Conservation (phyloP, 1,284 basidiomycete genomes). For the Coniophora puteana region DNA sequence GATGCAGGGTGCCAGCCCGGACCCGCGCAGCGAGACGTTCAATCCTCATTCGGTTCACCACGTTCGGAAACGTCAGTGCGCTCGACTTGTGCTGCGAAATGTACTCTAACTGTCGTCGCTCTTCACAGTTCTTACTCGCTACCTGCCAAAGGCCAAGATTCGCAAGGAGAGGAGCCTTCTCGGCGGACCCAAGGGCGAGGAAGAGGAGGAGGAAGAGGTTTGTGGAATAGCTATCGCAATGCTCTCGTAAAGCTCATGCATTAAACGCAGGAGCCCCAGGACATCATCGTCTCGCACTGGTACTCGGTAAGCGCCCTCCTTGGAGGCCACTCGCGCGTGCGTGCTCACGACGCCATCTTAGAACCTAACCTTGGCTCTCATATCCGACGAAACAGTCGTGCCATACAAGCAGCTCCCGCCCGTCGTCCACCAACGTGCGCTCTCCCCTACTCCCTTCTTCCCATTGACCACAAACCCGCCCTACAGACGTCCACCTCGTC, state of each 20-base stretch:
- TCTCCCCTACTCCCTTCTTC: neutral
- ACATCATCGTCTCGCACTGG: conserved; percentile 81
- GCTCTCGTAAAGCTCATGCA: conserved; percentile 11
- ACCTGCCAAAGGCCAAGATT: conserved; percentile 67
- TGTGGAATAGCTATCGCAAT: conserved; percentile 14
- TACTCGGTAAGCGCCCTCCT: conserved; percentile 46
- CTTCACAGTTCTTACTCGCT: conserved; percentile 75
- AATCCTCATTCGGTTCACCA: conserved; percentile 63
- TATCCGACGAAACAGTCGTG: conserved; percentile 66
- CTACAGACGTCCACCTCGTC: conserved; percentile 57
- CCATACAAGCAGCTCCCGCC: conserved; percentile 61
- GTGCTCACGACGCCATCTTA: conserved; percentile 21
- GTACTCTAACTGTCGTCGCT: conserved; percentile 5
- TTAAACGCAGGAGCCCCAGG: conserved; percentile 26
- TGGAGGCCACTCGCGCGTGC: neutral
- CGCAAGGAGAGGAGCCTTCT: conserved; percentile 87
- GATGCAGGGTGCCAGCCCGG: conserved; percentile 59
- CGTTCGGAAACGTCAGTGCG: conserved; percentile 70
- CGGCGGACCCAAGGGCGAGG: conserved; percentile 33
- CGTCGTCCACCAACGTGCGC: conserved; percentile 60
- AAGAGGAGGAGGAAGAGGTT: conserved; percentile 43
- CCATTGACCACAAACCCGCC: conserved; percentile 8
- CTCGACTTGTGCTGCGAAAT: conserved; percentile 7
- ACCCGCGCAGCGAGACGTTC: conserved; percentile 55
- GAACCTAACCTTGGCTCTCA: conserved; percentile 86